phyloP scores from a whole-genome alignment of 2,329 filamentous ascomycete species.

The Emmonsiellopsis sp. region DNA sequence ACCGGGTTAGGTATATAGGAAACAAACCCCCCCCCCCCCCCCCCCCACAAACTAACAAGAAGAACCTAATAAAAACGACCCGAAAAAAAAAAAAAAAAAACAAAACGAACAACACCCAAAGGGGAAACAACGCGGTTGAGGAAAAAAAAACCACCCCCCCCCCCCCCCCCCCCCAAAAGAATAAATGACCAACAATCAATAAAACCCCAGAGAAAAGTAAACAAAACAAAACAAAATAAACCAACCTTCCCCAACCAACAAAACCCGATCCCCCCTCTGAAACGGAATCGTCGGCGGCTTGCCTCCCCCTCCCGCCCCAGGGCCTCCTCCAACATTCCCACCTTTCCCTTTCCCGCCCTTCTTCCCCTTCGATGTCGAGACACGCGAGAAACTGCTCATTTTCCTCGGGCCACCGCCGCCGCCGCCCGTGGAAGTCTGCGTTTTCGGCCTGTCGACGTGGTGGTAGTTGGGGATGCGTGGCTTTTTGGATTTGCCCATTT shows the following conservation, averaged over 20 bases:
- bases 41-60: too few species aligned
- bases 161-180: too few species aligned
- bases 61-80: too few species aligned
- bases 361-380: slow-evolving; percentile 15
- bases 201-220: background rate
- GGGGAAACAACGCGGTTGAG: too few species aligned
- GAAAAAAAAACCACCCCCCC: too few species aligned
- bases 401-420: slow-evolving; percentile 11
- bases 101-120: too few species aligned
- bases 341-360: background rate
- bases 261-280: slow-evolving; percentile 30
- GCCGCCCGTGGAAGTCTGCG: background rate
- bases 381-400: slow-evolving; percentile 21
- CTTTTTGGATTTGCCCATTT: slow-evolving; percentile 20
- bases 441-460: slow-evolving; percentile 3
- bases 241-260: slow-evolving; percentile 38
- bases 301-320: slow-evolving; percentile 12
- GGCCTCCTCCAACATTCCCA: slow-evolving; percentile 9
- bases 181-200: too few species aligned
- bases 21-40: too few species aligned
- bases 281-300: slow-evolving; percentile 32
- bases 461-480: slow-evolving; percentile 10
- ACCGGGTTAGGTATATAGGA: too few species aligned
- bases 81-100: too few species aligned
- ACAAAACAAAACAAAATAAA: slow-evolving; percentile 7